Evolutionary conservation across 2,329 filamentous ascomycete genomes (phyloP).

Genomic region (Talaromyces sp.): DNA sequence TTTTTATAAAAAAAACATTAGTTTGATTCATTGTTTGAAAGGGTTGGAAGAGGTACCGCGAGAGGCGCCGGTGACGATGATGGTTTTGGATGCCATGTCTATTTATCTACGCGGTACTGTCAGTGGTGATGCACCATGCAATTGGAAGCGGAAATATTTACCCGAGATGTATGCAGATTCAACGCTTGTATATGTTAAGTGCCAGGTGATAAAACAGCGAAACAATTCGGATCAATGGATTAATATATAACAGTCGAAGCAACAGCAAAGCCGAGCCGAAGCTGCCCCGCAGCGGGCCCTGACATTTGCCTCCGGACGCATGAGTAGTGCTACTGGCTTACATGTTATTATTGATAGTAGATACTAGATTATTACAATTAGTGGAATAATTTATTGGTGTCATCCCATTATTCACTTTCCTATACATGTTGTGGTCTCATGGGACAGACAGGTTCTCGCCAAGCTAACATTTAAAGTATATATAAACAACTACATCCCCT

Average conservation of each 20-base stretch:
- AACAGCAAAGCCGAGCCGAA: neutral
- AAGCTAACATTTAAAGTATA: neutral
- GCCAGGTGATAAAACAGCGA: too few relatives aligned
- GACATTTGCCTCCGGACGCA: neutral
- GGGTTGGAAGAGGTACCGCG: constrained; percentile 40
- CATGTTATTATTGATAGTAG: too few relatives aligned
- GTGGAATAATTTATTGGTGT: too few relatives aligned
- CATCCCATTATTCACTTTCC: too few relatives aligned
- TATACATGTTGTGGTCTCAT: too few relatives aligned
- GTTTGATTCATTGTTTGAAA: neutral
- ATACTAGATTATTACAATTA: too few relatives aligned
- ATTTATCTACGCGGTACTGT: constrained; percentile 7
- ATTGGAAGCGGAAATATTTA: neutral
- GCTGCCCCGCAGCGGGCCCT: neutral
- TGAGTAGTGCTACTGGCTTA: too few relatives aligned
- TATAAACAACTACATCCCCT: neutral
- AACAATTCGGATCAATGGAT: neutral
- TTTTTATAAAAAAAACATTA: neutral
- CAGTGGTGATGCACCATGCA: neutral
- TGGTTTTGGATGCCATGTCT: constrained; percentile 55
- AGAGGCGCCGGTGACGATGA: constrained; percentile 66
- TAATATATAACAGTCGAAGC: neutral
- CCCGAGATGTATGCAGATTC: neutral
- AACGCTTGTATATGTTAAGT: neutral
- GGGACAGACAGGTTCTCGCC: too few relatives aligned